A percentile compares a stretch with the other conserved stretches of the same genome.
Evolutionary conservation across 441 rosid species (phyloP).

Genomic region (Populus hybrid): DNA sequence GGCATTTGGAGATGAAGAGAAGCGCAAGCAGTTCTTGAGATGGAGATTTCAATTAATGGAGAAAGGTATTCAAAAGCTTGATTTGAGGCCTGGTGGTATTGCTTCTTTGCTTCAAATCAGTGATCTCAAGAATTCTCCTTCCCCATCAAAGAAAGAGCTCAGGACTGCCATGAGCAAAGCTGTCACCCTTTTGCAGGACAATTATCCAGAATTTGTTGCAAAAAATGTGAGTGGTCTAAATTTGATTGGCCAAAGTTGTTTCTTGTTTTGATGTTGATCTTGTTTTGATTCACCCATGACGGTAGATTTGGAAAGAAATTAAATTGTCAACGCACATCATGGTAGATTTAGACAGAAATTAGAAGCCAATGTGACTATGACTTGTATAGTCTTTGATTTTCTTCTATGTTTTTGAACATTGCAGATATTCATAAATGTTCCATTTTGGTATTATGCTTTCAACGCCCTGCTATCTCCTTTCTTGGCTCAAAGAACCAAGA

Average conservation of each 20-base stretch:
- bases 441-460: conserved; percentile 76
- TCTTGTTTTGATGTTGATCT: not conserved
- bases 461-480: conserved; percentile 63
- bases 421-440: conserved; percentile 77
- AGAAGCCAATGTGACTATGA: not conserved
- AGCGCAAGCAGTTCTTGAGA: conserved; percentile 53
- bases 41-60: conserved; percentile 89
- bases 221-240: conserved; percentile 44
- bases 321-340: not conserved
- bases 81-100: conserved; percentile 69
- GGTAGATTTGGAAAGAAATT: not conserved
- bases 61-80: conserved; percentile 68
- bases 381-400: not conserved
- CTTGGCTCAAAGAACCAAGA: conserved; percentile 72
- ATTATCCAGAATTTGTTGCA: conserved; percentile 73
- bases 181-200: conserved; percentile 55
- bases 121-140: conserved; percentile 65
- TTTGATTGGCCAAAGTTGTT: not conserved
- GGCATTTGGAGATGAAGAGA: conserved; percentile 62
- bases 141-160: conserved; percentile 51
- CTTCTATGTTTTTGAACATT: not conserved
- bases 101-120: conserved; percentile 78
- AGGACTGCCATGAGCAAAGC: conserved; percentile 54
- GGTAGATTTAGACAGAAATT: not conserved
- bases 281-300: not conserved